These are phyloP conservation scores for Phytophthora capsici DNA, from an alignment of 352 stramenopile genomes.

Conservation along the genomic window DNA sequence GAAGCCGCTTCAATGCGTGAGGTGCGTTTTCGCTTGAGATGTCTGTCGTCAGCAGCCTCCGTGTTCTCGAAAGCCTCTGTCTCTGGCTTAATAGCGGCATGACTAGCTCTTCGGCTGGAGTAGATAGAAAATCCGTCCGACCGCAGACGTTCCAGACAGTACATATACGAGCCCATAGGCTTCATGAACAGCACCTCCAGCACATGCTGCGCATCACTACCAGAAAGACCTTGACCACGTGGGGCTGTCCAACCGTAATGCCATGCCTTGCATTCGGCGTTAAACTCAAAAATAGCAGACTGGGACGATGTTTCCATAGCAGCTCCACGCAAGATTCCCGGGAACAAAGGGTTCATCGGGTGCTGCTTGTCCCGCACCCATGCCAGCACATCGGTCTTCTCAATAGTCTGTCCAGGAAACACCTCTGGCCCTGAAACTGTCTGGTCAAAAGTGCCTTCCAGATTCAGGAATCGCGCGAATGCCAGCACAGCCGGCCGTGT, in stretches of 20 bases:
- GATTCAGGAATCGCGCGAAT: constrained; percentile 76
- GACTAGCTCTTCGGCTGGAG: constrained; percentile 75
- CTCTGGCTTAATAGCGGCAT: constrained; percentile 64
- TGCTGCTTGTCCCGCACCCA: constrained; percentile 80
- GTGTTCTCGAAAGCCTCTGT: constrained; percentile 62
- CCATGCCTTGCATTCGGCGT: constrained; percentile 89
- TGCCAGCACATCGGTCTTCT: constrained; percentile 64
- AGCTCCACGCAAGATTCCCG: constrained; percentile 73
- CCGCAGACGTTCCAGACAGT: constrained; percentile 77
- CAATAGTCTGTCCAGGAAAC: constrained; percentile 79
- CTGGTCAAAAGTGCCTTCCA: constrained; percentile 75
- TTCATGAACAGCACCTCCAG: constrained; percentile 87
- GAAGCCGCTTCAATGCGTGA: constrained; percentile 22
- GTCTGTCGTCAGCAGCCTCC: constrained; percentile 41
- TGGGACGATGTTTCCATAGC: constrained; percentile 82
- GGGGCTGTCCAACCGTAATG: constrained; percentile 89
- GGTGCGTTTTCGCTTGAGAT: constrained; percentile 66
- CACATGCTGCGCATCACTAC: constrained; percentile 79
- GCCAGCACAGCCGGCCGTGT: constrained; percentile 66
- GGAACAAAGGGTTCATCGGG: constrained; percentile 79
- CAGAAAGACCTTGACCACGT: constrained; percentile 74
- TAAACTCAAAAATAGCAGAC: constrained; percentile 90
- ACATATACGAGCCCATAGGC: constrained; percentile 83
- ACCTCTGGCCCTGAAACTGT: constrained; percentile 75
- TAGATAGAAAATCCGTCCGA: constrained; percentile 85